Evolutionary conservation across 192 early-diverging fungal genomes (phyloP), one percentile per base, ranked within the genome.

Genomic region (Entophlyctis luteolus): DNA sequence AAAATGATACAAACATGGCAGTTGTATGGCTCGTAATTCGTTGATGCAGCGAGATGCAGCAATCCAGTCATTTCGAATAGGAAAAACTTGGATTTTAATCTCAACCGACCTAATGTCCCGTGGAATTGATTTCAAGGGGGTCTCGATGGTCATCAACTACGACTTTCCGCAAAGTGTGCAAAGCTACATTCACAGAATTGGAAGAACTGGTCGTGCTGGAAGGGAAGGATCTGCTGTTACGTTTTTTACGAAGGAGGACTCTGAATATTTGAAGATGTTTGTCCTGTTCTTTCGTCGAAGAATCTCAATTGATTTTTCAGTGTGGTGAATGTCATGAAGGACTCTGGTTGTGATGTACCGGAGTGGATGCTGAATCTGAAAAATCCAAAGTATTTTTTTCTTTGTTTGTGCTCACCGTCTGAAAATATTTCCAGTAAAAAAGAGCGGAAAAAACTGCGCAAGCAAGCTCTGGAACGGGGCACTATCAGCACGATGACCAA

Each of bases 41-140:
- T 8, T n/a, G 39, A 12, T 12, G n/a, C n/a, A 90, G 82, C 84
- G 96, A 72, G 95, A 99, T 76, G 79, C 79, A 46, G 89, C 94
- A 37, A 86, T 99, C 33, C 83, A 91, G 56, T 86, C 90, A 48
- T 98, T 99, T 81, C 84, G 93, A 18, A 65, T 79, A 8, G 95
- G 97, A 33, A 89, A 90, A 67, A 87, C 95, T 18, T 97, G 94
- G 93, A 90, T 97, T 29, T 78, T 99, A 42, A 97, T 99, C 55
- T 86, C 93, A 33, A 98, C 97, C 1, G 95, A 99, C 65, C 75
- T 99, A 47, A 93, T 98, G 91, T 89, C 94, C 4, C 90, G 97
- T 73, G 97, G 97, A 84, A 90, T 99, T 71, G 95, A 99, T 81
- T 97, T 99, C 77, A 95, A 96, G 74, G 94, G 92, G 20, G 94